phyloP scores from a whole-genome alignment of 805 yeast species.

The Jamesozyma hellenica region DNA sequence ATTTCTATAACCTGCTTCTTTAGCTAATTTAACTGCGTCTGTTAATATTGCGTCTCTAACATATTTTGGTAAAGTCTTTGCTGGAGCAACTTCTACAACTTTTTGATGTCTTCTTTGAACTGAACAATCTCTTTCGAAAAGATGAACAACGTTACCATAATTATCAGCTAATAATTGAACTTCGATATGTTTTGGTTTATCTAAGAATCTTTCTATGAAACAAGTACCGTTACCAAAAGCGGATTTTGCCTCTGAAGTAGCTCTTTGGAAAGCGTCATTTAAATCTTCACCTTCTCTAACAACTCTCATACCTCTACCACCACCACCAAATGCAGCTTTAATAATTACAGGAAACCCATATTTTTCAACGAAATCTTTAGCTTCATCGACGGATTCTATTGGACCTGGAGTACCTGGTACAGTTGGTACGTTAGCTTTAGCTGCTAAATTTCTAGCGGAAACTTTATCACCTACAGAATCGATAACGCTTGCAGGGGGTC shows the following conservation, averaged over 20 bases:
- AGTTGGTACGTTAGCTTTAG: constrained; percentile 71
- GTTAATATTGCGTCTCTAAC: constrained; percentile 87
- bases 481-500: constrained; percentile 80
- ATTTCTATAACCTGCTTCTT: constrained; percentile 79
- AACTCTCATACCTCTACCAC: constrained; percentile 99
- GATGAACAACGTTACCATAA: constrained; percentile 88
- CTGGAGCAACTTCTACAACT: constrained; percentile 98
- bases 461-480: constrained; percentile 97
- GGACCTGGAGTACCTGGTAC: constrained; percentile 99
- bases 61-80: constrained; percentile 69
- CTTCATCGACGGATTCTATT: constrained; percentile 69
- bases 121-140: constrained; percentile 98
- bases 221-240: constrained; percentile 99
- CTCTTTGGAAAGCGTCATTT: constrained; percentile 85
- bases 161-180: constrained; percentile 91
- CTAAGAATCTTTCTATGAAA: constrained; percentile 90
- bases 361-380: constrained; percentile 64
- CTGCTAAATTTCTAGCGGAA: constrained; percentile 82
- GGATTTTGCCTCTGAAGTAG: constrained; percentile 85
- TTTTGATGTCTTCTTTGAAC: constrained; percentile 99
- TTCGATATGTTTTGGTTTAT: constrained; percentile 95
- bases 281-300: constrained; percentile 93
- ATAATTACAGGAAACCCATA: constrained; percentile 94
- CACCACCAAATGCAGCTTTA: constrained; percentile 99
- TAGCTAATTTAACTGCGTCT: constrained; percentile 91